phyloP scores from a whole-genome alignment of 2,329 filamentous ascomycete genomes.

The Bipolaris oryzae region DNA sequence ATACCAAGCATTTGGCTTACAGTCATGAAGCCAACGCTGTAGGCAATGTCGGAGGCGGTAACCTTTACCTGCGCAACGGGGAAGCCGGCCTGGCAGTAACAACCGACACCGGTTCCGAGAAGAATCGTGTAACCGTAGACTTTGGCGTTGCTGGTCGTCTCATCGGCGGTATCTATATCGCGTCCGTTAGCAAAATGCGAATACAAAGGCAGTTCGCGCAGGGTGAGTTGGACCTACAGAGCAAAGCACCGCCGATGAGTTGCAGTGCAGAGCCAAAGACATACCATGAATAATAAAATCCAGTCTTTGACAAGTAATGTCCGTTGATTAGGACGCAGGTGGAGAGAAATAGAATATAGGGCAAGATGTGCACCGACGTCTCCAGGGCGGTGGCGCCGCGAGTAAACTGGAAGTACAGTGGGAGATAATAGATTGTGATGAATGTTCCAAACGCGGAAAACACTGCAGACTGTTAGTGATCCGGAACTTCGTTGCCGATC shows the following conservation, averaged over 20 bases:
- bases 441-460: not conserved
- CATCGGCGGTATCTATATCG: slow-evolving; percentile 3
- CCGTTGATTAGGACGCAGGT: not conserved
- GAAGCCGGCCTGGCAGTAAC: slow-evolving; percentile 18
- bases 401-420: slow-evolving; percentile 34
- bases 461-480: not conserved
- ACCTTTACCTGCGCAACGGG: slow-evolving; percentile 6
- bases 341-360: slow-evolving; percentile 24
- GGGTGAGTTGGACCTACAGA: slow-evolving; percentile 2
- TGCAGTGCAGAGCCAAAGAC: not conserved
- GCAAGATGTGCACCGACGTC: slow-evolving; percentile 29
- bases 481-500: not conserved
- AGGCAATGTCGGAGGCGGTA: not conserved
- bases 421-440: slow-evolving; percentile 27
- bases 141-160: not conserved
- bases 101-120: slow-evolving; percentile 22
- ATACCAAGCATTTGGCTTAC: not conserved
- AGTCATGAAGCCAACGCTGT: not conserved
- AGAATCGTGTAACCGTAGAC: slow-evolving; percentile 32
- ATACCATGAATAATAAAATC: slow-evolving; percentile 2
- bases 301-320: not conserved
- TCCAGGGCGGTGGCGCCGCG: slow-evolving; percentile 22
- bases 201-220: not conserved
- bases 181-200: slow-evolving; percentile 7
- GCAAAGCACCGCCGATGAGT: slow-evolving; percentile 19